Evolutionary conservation across 208 protist genomes (phyloP).

Genomic region (Acanthamoeba castellanii): DNA sequence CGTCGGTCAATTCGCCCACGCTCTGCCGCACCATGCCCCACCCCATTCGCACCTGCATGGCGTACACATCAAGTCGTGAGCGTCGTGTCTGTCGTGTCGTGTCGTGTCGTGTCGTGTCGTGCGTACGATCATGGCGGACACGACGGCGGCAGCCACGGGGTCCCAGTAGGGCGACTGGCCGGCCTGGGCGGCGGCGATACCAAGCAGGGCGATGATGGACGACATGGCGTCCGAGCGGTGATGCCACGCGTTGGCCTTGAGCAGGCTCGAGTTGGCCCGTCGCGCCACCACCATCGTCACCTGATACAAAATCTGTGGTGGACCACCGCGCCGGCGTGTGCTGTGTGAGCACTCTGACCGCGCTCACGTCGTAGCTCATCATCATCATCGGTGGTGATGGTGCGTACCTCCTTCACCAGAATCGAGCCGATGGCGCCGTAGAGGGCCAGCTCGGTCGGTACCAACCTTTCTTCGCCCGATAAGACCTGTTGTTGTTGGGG

Average conservation of each 20-base stretch:
- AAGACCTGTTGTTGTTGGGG: neutral
- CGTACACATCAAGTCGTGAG: neutral
- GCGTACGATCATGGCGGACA: constrained; percentile 43
- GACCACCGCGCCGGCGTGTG: no score
- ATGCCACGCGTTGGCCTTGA: constrained; percentile 75
- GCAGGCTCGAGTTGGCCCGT: constrained; percentile 48
- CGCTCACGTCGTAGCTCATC: no score
- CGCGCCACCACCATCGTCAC: constrained; percentile 13
- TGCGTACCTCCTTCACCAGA: constrained; percentile 33
- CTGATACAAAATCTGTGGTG: constrained; percentile 4
- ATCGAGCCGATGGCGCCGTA: constrained; percentile 69
- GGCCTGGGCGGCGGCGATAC: constrained; percentile 44
- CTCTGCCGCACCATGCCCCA: constrained; percentile 22
- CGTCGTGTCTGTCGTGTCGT: no score
- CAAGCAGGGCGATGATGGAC: constrained; percentile 47
- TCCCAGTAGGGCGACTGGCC: constrained; percentile 56
- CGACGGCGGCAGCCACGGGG: constrained; percentile 10
- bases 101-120: neutral
- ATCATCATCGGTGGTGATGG: neutral
- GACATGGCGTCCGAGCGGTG: constrained; percentile 68
- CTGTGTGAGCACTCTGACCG: no score
- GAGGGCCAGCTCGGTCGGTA: constrained; percentile 19
- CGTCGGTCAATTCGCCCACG: constrained; percentile 6
- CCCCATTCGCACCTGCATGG: neutral
- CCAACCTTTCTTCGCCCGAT: neutral